Evolutionary conservation across 1,139 yeast genomes (phyloP).

Genomic region (Sugiyamaella pinicola): DNA sequence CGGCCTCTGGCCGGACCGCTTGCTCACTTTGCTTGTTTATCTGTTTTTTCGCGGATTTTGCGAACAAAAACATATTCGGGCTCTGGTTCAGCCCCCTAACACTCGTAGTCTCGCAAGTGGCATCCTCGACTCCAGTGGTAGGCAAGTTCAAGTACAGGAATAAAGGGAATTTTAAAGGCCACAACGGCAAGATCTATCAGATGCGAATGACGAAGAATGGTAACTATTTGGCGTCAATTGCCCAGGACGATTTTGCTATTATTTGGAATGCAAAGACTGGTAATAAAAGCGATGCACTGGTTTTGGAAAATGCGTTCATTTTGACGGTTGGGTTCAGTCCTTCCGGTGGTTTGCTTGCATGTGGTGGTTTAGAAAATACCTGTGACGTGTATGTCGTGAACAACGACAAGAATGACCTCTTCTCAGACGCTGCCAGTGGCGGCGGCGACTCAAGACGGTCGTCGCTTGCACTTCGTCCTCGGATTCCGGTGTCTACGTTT

Average conservation of each 20-base stretch:
- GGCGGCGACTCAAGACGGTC: neutral
- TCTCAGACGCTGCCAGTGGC: constrained; percentile 9
- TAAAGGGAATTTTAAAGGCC: constrained; percentile 58
- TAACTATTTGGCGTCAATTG: constrained; percentile 62
- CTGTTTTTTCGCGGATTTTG: too few species aligned
- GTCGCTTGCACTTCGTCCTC: neutral
- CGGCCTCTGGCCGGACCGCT: too few species aligned
- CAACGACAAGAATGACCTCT: constrained; percentile 39
- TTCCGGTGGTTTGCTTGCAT: constrained; percentile 63
- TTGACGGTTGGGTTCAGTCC: constrained; percentile 75
- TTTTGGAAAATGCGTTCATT: constrained; percentile 66
- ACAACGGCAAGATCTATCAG: constrained; percentile 70
- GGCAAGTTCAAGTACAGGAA: constrained; percentile 23
- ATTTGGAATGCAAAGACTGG: constrained; percentile 84
- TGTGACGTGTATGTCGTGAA: constrained; percentile 56
- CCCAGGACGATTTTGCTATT: constrained; percentile 85
- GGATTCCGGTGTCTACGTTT: constrained; percentile 51
- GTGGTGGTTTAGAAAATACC: constrained; percentile 81
- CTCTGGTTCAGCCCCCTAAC: neutral
- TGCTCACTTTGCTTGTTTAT: too few species aligned
- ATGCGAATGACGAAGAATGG: constrained; percentile 71
- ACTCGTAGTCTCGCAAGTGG: constrained; percentile 26
- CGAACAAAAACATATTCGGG: too few species aligned
- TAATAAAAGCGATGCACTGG: constrained; percentile 67
- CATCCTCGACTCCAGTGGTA: constrained; percentile 28